Evolutionary conservation across 2,329 filamentous ascomycete genomes (phyloP), one percentile per base, ranked within the genome.

Genomic region (Neonectria sp.): DNA sequence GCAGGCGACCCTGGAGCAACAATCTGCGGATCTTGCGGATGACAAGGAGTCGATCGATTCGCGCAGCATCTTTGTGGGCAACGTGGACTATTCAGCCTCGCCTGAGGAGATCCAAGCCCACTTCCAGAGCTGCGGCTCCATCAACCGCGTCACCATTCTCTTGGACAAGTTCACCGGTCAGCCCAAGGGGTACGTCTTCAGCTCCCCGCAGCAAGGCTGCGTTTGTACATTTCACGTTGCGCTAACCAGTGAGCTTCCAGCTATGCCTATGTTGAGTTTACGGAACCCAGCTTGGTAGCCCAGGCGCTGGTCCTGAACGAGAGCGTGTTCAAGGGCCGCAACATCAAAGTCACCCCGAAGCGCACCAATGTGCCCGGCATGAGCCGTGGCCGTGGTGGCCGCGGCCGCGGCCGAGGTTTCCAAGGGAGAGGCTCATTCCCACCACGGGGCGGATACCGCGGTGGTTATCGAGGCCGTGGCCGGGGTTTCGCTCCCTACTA

Each of bases 231-330:
- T 40, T n/a, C 29, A 21, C n/a, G 45, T 27, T 60, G 46, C 35
- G 61, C 73, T 77, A 67, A 75, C 63, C 21, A 43, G n/a, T 45
- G 17, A 21, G 4, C 24, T 53, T 73, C 63, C 82, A 98, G 95
- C 72, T 99, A 99, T 84, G 96, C 96, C 78, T 99, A 99, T 83
- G 96, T 99, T 77, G 96, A 99, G 83, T 99, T 99, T 80, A 92
- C 94, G 68, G 96, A 98, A 84, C 95, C 96, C 55, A 95, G 90
- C 82, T 87, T 98, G 68, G 95, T 99, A 70, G 94, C 94, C 55
- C 94, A 97, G 81, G 96, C 96, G 29, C 88, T 99, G 68, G 95
- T 98, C 46, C 86, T 99, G 65, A 98, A 99, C 81, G 96, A 99
- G 84, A 98, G 95, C 81, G 88, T 97, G 65, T 97, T 99, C 84